Evolutionary conservation across 139 green algal species (phyloP), one percentile per base, ranked within the genome.

Genomic region (Haematococcus sp.): DNA sequence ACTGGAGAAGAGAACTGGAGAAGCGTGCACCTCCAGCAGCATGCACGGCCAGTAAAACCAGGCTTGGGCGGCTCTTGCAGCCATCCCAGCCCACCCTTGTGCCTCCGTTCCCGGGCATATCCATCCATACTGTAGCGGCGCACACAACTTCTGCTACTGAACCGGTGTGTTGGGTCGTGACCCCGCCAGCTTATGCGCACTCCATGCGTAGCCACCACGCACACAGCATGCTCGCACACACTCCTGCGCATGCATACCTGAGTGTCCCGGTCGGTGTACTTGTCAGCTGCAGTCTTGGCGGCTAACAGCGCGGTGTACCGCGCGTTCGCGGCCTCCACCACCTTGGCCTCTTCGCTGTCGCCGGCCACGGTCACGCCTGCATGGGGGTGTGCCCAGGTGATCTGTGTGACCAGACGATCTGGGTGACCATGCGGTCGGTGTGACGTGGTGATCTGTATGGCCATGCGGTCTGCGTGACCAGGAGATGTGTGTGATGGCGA

Each of bases 291-390:
- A 51, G 78, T 73, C 52, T 82, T 83, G 17, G 69, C 64, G 27
- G 73, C 70, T 35, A 89, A 65, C 69, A 86, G 61, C 17, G 66
- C 75, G 25, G 75, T 55, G 67, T 91, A 89, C 20, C 76, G 74
- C 58, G 60, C 54, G 76, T 91, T 91, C 27, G 76, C 74, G 28
- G 73, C 77, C 75, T 83, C 74, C 31, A 89, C 81, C 31, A 35
- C 22, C 32, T 76, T 76, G 33, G 78, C 86, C 46, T 89, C 86
- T 19, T 83, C 73, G 44, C 58, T 82, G 40, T 91, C 83, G 46
- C 71, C 61, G 32, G 81, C 78, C 1, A 88, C 80, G 30, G 81
- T 84, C 55, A 85, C 66, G 19, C 83, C 84, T 86, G 74, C 52
- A 52, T 19, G 49, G 17, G 55, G 32, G 43, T 71, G 61, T 52